Evolutionary conservation across 2,329 filamentous ascomycete species (phyloP), one percentile per base, ranked within the genome.

Genomic region (Pseudocercospora cruenta): DNA sequence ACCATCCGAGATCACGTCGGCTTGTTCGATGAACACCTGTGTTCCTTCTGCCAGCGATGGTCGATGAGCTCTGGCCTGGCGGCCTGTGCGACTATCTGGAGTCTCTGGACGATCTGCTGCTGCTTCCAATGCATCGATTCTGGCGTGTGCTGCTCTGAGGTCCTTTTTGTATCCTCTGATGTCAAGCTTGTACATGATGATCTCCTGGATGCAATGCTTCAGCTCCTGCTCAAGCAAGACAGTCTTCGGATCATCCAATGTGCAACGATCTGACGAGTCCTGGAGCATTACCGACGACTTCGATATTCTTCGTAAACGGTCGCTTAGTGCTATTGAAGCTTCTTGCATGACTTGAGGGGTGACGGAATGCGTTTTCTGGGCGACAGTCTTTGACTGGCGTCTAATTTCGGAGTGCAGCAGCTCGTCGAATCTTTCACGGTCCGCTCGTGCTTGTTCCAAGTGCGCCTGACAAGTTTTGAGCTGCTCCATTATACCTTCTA

Each of bases 121-220:
- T 36, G 71, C 33, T 36, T 65, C 63, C 12, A 78, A 64, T 7
- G 67, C 65, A 28, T 73, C 69, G 45, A 80, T 73, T 58, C 75
- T 72, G 5, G 73, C 70, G 16, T 73, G 69, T 4, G 73, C 74
- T 7, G 66, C 71, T 64, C 69, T 73, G 16, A 79, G 69, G 33
- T 78, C 76, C 59, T 78, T 77, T 68, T 80, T 82, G 73, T 83
- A 84, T 16, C 80, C 80, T 60, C 78, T 79, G 60, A 83, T 77
- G 60, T 85, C 82, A 31, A 83, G 77, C 70, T 83, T 84, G 74
- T 82, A 83, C 58, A 81, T 77, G 24, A 83, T 79, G 62, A 83
- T 83, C 57, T 84, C 82, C n/a, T 79, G 72, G 36, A 83, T 75
- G 54, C 69, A 74, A 39, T 73, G 65, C 55, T 73, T 60, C 7